Conservation (phyloP, 129 eudicot species). For the Ambrosia artemisiifolia region DNA sequence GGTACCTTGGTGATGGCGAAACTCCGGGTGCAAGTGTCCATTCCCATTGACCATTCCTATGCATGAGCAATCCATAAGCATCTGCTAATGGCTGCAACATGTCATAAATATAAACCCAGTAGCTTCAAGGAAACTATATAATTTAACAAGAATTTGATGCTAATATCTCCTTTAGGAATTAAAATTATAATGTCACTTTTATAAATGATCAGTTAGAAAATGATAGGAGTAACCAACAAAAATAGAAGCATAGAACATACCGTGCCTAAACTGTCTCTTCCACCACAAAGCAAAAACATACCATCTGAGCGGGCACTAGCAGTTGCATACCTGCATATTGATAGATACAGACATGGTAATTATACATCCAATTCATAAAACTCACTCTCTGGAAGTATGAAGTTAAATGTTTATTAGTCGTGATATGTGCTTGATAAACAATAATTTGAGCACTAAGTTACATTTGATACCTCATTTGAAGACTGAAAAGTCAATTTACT, state of each 20-base stretch:
- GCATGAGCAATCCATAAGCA: slow-evolving; percentile 34
- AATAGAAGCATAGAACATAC: slow-evolving; percentile 37
- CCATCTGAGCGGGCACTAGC: slow-evolving; percentile 81
- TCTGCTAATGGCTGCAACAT: slow-evolving; percentile 75
- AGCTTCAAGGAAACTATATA: slow-evolving; percentile 11
- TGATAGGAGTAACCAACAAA: slow-evolving; percentile 1
- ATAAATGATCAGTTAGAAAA: neutral
- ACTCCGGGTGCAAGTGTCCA: slow-evolving; percentile 99
- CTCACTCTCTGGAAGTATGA: neutral
- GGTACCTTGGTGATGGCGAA: slow-evolving; percentile 91
- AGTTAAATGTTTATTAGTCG: neutral
- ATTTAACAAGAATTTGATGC: neutral
- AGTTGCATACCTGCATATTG: slow-evolving; percentile 76
- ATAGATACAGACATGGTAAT: slow-evolving; percentile 16
- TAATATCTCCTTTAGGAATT: neutral
- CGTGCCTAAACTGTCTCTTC: slow-evolving; percentile 85
- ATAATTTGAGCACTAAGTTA: neutral
- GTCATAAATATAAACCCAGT: slow-evolving; percentile 20
- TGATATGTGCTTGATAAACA: neutral
- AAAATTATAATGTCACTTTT: neutral
- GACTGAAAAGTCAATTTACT: neutral
- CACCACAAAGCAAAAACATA: slow-evolving; percentile 56
- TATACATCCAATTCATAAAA: neutral
- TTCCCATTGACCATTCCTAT: slow-evolving; percentile 91
- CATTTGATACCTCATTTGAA: neutral